Base-by-base conservation (phyloP, 345 rosid species). In the Erysimum cheiranthoides region DNA sequence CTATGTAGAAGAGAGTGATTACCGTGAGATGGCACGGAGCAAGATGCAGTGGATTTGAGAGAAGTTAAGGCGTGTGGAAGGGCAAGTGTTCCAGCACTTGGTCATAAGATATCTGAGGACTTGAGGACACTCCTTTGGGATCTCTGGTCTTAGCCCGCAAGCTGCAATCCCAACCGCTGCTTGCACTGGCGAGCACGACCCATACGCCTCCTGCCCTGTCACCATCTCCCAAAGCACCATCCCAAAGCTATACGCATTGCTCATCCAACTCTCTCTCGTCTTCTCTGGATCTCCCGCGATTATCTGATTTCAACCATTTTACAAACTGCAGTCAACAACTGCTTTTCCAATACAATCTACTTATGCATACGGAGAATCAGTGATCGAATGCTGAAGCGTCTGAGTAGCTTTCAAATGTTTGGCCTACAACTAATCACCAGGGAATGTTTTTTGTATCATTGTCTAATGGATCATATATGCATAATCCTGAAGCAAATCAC, bases 151-250 rank as follows among this genome's bases (percentile, higher is more conserved):
- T 39, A 95, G 82, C 21, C 97, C 94, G 40, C 97, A 92, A 36
- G 99, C 97, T 67, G 99, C 99, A 49, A 95, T 92, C 40, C 96
- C 99, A 8, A 95, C 99, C 0, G 97, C 97, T 4, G 97, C 97
- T 71, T 95, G 99, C 65, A 95, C 97, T 1, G 97, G 99, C 27
- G 99, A 95, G 81, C 85, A 92, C 61, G 90, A 81, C 5, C 89
- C 81, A 68, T 95, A 95, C 3, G 97, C 99, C 8, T 89, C 88
- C 81, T 95, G 97, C 10, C 97, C 98, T 2, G 96, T 83, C 72
- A 95, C 90, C 97, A 88, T 90, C 83, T 95, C 97, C 99, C 97
- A 95, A 17, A 90, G 63, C 73, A 95, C 87, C 94, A 95, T 95
- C 66, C 99, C 98, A 6, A 89, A 92, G 84, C 99, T 95, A 73